Percentiles rank a stretch among this genome's conserved stretches.
These are phyloP conservation scores for Pycnococcus provasolii DNA, from an alignment of 139 green algal species.

Conservation along the genomic window DNA sequence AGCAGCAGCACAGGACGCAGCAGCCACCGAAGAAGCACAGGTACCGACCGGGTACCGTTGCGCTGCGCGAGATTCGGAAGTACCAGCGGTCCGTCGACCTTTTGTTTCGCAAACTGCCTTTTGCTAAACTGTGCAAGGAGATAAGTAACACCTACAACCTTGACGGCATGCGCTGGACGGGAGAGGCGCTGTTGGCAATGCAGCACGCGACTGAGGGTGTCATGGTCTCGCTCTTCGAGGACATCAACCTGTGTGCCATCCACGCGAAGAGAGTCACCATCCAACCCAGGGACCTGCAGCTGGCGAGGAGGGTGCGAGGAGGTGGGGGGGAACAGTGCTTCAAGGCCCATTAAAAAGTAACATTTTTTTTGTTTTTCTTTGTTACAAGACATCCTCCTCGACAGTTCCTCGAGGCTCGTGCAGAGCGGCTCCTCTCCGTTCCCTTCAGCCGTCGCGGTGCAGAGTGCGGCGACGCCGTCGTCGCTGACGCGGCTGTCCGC, in stretches of 20 bases:
- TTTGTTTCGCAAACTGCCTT: constrained; percentile 24
- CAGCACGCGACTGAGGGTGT: constrained; percentile 22
- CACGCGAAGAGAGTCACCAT: constrained; percentile 26
- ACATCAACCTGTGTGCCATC: constrained; percentile 26
- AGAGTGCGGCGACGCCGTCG: too few species aligned
- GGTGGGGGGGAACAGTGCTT: not conserved
- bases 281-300: constrained; percentile 22
- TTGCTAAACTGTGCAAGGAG: constrained; percentile 10
- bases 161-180: constrained; percentile 24
- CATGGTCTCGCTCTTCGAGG: constrained; percentile 21
- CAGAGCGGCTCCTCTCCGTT: too few species aligned
- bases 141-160: constrained; percentile 11
- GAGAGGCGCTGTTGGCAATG: constrained; percentile 28
- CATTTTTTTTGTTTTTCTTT: too few species aligned
- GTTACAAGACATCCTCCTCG: too few species aligned
- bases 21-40: too few species aligned
- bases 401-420: too few species aligned
- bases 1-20: too few species aligned
- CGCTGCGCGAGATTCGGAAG: constrained; percentile 15
- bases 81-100: constrained; percentile 25
- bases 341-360: too few species aligned
- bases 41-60: too few species aligned
- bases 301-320: constrained; percentile 13
- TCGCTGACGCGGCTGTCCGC: too few species aligned
- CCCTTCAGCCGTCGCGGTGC: too few species aligned